These are phyloP conservation scores for Physcomitrellopsis africana DNA, from an alignment of 225 moss, liverwort and hornwort species.

Conservation along the genomic window DNA sequence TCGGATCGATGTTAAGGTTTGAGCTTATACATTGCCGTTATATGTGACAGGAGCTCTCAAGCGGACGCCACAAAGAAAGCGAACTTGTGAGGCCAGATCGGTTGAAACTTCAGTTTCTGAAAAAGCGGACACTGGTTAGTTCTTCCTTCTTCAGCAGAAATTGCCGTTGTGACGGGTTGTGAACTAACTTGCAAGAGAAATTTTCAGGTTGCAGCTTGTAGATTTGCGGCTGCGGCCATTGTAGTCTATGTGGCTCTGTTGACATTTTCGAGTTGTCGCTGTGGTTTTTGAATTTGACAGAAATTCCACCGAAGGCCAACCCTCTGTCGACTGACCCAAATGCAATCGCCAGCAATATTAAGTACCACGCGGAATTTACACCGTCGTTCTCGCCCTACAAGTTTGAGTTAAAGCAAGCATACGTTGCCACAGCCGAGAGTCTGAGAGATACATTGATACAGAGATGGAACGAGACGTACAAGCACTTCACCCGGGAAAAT, in stretches of 20 bases:
- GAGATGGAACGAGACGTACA: constrained; percentile 94
- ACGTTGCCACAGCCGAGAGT: constrained; percentile 84
- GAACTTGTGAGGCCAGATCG: constrained; percentile 41
- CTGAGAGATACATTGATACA: constrained; percentile 75
- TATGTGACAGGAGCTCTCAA: constrained; percentile 23
- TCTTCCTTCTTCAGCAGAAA: constrained; percentile 13
- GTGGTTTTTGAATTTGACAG: constrained; percentile 19
- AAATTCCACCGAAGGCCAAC: constrained; percentile 52
- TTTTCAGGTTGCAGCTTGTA: too few relatives aligned
- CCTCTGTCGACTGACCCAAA: constrained; percentile 62
- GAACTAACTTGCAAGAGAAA: too few relatives aligned
- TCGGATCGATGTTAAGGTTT: background rate
- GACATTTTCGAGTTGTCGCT: background rate
- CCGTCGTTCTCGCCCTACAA: constrained; percentile 84
- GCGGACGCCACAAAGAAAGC: constrained; percentile 21
- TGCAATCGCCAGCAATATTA: constrained; percentile 76
- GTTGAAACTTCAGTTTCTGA: constrained; percentile 40
- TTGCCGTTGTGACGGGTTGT: background rate
- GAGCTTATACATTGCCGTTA: background rate
- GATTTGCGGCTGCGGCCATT: background rate
- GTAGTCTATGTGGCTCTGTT: background rate
- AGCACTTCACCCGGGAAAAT: constrained; percentile 74
- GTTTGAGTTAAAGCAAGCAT: constrained; percentile 88
- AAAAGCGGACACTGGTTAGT: constrained; percentile 37
- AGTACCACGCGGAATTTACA: constrained; percentile 86